Conservation (phyloP, 495 filamentous ascomycete species). For the Coniosporium apollinis region DNA sequence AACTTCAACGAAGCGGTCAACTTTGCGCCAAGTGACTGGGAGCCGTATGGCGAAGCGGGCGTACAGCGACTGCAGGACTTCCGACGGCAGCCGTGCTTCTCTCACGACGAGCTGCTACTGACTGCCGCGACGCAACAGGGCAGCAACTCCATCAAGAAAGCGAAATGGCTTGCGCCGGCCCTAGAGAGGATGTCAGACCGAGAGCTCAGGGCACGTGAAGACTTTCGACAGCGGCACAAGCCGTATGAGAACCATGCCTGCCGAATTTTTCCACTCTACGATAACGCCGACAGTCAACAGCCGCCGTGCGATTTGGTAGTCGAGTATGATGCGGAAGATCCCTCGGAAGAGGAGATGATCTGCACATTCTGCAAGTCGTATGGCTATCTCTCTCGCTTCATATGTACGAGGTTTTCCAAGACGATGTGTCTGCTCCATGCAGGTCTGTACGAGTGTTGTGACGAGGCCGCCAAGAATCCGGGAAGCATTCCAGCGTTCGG, state of each 20-base stretch:
- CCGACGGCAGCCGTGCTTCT: constrained; percentile 86
- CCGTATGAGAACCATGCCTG: constrained; percentile 32
- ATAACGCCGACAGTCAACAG: constrained; percentile 16
- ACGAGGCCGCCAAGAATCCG: constrained; percentile 29
- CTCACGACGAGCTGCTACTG: constrained; percentile 88
- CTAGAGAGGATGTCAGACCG: constrained; percentile 57
- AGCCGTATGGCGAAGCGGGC: constrained; percentile 74
- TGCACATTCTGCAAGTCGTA: constrained; percentile 87
- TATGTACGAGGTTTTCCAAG: constrained; percentile 61
- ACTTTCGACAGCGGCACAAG: constrained; percentile 38
- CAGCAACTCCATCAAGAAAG: constrained; percentile 68
- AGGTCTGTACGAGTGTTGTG: constrained; percentile 64
- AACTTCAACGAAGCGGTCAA: constrained; percentile 99
- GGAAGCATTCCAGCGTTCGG: constrained; percentile 37
- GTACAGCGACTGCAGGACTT: constrained; percentile 78
- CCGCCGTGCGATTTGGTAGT: constrained; percentile 1
- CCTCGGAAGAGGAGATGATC: constrained; percentile 77
- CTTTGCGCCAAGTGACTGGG: constrained; percentile 94
- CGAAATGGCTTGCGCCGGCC: constrained; percentile 86
- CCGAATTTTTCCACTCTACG: no score
- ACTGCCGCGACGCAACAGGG: constrained; percentile 65
- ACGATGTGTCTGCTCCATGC: constrained; percentile 66
- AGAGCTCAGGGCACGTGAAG: constrained; percentile 49
- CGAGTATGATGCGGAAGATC: constrained; percentile 44
- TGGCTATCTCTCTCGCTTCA: constrained; percentile 78